These are phyloP conservation scores for Strombidium stylifer DNA, from an alignment of 73 alveolate genomes.

Conservation along the genomic window DNA sequence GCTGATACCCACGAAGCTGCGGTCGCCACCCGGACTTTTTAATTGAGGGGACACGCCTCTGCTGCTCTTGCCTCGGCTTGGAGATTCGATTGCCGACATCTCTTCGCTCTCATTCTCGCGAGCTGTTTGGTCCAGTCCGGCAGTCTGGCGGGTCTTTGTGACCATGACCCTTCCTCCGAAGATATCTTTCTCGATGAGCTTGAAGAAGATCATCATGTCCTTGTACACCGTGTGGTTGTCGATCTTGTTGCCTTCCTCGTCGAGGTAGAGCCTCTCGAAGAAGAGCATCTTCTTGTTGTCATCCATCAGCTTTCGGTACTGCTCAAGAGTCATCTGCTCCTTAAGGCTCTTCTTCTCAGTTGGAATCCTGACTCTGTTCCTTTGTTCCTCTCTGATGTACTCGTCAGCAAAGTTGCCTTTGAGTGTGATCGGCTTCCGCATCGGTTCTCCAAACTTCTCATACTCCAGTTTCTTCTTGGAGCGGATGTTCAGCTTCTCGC, in stretches of 20 bases:
- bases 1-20: no score
- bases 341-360: not conserved
- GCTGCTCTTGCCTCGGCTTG: no score
- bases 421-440: no score
- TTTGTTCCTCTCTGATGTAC: not conserved
- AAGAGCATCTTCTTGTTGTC: conserved; percentile 24
- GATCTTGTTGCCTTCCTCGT: conserved; percentile 29
- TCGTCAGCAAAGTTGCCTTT: conserved; percentile 18
- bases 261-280: conserved; percentile 41
- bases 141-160: no score
- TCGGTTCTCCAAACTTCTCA: not conserved
- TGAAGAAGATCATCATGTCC: conserved; percentile 49
- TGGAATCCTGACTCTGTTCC: not conserved
- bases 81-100: no score
- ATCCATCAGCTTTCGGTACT: not conserved
- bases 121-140: no score
- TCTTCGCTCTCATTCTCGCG: no score
- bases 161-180: conserved; percentile 46
- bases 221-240: conserved; percentile 50
- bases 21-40: no score
- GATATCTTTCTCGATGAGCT: conserved; percentile 7
- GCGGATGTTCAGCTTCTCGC: conserved; percentile 44
- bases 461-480: conserved; percentile 7
- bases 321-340: not conserved
- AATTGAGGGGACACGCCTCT: no score